A percentile compares a stretch with the other conserved stretches of the same genome.
phyloP scores from a whole-genome alignment of 202 grass and related monocot species.

The Carex sylvatica region DNA sequence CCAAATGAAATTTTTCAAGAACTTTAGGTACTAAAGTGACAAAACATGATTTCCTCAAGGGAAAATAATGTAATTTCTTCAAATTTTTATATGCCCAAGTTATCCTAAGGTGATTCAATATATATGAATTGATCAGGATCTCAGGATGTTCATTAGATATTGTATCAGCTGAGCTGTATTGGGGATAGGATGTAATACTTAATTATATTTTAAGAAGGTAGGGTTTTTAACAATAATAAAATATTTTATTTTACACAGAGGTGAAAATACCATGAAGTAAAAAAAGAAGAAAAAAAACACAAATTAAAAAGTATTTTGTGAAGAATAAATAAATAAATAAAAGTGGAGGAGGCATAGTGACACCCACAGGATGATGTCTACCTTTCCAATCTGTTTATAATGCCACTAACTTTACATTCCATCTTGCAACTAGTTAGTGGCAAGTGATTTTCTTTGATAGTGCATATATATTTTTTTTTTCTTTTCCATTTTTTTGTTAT shows the following conservation, averaged over 20 bases:
- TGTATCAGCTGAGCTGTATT: background rate
- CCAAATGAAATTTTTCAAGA: background rate
- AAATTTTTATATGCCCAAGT: background rate
- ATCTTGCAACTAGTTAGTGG: slow-evolving; percentile 10
- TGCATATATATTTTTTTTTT: background rate
- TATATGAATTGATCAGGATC: background rate
- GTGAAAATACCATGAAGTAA: background rate
- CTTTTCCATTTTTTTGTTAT: background rate
- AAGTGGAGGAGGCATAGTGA: slow-evolving; percentile 22
- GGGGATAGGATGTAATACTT: background rate
- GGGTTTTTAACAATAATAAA: background rate
- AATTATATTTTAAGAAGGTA: background rate
- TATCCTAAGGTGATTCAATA: background rate
- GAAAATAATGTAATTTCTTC: background rate
- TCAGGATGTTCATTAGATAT: background rate
- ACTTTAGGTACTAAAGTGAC: background rate
- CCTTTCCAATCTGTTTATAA: slow-evolving; percentile 15
- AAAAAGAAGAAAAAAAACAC: background rate
- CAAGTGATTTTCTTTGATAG: background rate
- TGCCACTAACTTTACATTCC: slow-evolving; percentile 20
- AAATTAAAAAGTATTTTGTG: background rate
- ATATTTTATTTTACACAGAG: background rate
- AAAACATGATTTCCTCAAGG: background rate
- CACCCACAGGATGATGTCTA: slow-evolving; percentile 12
- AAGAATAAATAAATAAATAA: slow-evolving; percentile 27